phyloP scores from a whole-genome alignment of 1,284 basidiomycete species.

The Moesziomyces parantarcticus region DNA sequence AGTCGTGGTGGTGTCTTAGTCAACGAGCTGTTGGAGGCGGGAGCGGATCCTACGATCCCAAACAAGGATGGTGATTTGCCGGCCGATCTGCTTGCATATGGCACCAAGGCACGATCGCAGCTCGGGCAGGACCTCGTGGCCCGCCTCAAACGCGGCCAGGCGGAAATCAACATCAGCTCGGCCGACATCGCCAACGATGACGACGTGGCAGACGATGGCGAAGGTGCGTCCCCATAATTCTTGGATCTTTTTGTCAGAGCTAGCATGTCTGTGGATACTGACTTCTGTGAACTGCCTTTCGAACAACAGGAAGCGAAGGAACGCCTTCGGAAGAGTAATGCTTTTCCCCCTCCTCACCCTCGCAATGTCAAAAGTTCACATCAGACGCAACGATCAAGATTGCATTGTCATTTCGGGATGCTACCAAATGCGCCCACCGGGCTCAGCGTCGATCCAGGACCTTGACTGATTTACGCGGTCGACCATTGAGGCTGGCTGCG shows the following conservation, averaged over 20 bases:
- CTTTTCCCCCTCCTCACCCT: background rate
- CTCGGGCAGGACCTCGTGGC: conserved; percentile 53
- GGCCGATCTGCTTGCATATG: conserved; percentile 53
- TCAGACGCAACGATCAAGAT: too few relatives aligned
- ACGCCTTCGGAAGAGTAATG: conserved; percentile 46
- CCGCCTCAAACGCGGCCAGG: conserved; percentile 49
- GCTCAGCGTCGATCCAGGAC: conserved; percentile 21
- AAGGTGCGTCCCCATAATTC: conserved; percentile 19
- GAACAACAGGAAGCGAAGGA: conserved; percentile 38
- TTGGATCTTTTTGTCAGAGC: too few relatives aligned
- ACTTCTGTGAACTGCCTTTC: background rate
- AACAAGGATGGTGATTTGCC: conserved; percentile 62
- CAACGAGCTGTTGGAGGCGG: conserved; percentile 61
- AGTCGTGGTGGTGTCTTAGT: conserved; percentile 26
- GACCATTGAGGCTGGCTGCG: conserved; percentile 12
- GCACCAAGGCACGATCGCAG: conserved; percentile 41
- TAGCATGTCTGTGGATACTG: background rate
- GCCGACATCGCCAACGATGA: conserved; percentile 54
- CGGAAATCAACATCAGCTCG: conserved; percentile 43
- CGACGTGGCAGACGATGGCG: conserved; percentile 34
- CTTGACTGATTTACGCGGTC: conserved; percentile 41
- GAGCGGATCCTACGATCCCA: conserved; percentile 54
- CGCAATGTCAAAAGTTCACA: conserved; percentile 2
- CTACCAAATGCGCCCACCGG: background rate
- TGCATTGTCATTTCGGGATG: background rate